Evolutionary conservation across 2,329 filamentous ascomycete genomes (phyloP), one percentile per base, ranked within the genome.

Genomic region (Phaeosphaeria sp.): DNA sequence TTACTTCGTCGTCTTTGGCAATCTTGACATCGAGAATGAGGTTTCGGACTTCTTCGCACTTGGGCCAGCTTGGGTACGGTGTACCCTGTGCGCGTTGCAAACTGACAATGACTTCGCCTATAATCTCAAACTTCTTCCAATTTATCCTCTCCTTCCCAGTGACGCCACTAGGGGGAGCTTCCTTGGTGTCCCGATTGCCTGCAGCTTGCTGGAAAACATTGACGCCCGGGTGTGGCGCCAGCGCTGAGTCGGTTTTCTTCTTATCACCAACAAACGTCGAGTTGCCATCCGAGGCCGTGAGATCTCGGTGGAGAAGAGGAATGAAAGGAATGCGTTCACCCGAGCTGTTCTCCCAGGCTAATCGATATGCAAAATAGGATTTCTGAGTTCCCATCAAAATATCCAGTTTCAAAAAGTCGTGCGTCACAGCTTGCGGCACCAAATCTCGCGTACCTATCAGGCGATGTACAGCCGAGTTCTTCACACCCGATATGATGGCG

Each of bases 91-190:
- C 97, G 78, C 89, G 90, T 85, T 97, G 96, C 54, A 99, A 89
- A 1, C 92, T 90, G 58, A 97, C 83, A 52, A 98, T 85, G 5
- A 97, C 91, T 67, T 98, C 94, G 6, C 93, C 93, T 78, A 98
- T 88, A 30, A 99, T 90, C 77, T 98, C 94, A 70, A 98, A 99
- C 75, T 99, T 99, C 78, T 90, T 93, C 95, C 95, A 99, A 75
- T 98, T 98, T 74, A 99, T 91, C 51, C 91, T 84, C 62, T 92
- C 77, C 87, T 63, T 77, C 21, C 75, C 75, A 17, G 59, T 63
- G 0, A 78, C 71, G 17, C 75, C 76, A 1, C 73, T 70, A 0
- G 71, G 74, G 9, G 74, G 74, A 18, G 76, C 72, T 54, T 78
- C 76, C 83, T 87, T 59, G 43, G 69, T 71, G 48, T 74, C 72